Percentiles rank a stretch among this genome's conserved stretches.
phyloP scores from a whole-genome alignment of 495 filamentous ascomycete species.

The Neurospora tetrasperma region DNA sequence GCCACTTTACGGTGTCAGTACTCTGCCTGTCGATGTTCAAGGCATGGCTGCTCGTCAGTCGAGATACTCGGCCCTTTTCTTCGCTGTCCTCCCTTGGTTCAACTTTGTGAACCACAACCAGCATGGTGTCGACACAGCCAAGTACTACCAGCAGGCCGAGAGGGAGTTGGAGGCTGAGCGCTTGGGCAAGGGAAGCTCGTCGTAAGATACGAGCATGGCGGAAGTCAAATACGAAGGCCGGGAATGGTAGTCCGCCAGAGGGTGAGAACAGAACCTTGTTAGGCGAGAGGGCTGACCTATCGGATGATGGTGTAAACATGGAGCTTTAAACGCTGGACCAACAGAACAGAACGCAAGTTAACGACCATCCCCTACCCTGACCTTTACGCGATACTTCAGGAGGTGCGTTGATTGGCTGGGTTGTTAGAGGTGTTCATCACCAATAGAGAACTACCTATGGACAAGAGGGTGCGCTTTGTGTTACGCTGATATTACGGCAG shows the following conservation, averaged over 20 bases:
- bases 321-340: conserved; percentile 12
- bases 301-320: conserved; percentile 21
- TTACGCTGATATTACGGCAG: not conserved
- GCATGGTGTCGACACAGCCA: conserved; percentile 95
- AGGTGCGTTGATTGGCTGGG: not conserved
- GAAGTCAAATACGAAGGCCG: not conserved
- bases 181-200: conserved; percentile 15
- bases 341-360: not conserved
- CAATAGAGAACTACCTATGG: not conserved
- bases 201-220: not conserved
- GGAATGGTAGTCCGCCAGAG: not conserved
- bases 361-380: not conserved
- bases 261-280: not conserved
- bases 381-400: not conserved
- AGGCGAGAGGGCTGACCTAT: conserved; percentile 6
- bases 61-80: conserved; percentile 72
- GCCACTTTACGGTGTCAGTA: conserved; percentile 78
- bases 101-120: conserved; percentile 97
- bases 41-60: conserved; percentile 89
- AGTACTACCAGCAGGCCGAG: conserved; percentile 97
- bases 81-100: conserved; percentile 84
- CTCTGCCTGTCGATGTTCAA: conserved; percentile 75
- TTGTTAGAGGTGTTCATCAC: not conserved
- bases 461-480: not conserved
- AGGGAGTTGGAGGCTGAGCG: conserved; percentile 77